Evolutionary conservation across 2,329 filamentous ascomycete genomes (phyloP), one percentile per base, ranked within the genome.

Genomic region (Verticillium dahliae): DNA sequence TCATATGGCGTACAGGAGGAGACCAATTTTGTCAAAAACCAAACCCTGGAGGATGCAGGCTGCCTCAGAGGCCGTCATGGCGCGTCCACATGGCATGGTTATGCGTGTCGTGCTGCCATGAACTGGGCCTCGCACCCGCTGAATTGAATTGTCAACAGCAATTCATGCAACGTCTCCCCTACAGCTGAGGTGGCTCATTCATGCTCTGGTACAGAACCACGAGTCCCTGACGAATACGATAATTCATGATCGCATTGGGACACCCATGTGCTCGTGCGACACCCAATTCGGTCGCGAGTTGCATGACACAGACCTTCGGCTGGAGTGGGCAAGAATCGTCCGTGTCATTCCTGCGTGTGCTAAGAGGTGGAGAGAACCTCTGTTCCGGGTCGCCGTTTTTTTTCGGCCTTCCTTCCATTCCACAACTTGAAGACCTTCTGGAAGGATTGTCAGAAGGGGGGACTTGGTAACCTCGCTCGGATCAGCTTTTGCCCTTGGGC

Each of bases 361-460:
- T 52, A 45, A 45, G 27, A 56, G 58, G 58, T 63, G 54, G 56
- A 55, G 62, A 56, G 60, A 60, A 55, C 22, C 14, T 34, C 33
- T 57, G 55, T 55, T 55, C 10, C 38, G 38, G 38, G 38, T n/a
- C 41, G 11, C 41, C n/a, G 22, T n/a, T 18, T 22, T n/a, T 50
- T 22, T 18, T 11, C 6, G 35, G 6, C 11, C 41, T 27, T 22
- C 39, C 39, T 41, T 41, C 39, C 45, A 5, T 52, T 52, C 45
- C n/a, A 27, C 6, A 18, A 7, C 18, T 52, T 18, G 18, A 4
- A 52, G 62, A 59, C 60, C 60, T 65, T 65, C 63, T 65, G 60
- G 63, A 65, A 63, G 62, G 45, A 62, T 59, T 63, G 39, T 55
- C 58, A 62, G 63, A 64, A 58, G 60, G 61, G 58, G 58, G 62